These are phyloP conservation scores for Nakazawaea peltata DNA, from an alignment of 805 yeast genomes.

Conservation along the genomic window DNA sequence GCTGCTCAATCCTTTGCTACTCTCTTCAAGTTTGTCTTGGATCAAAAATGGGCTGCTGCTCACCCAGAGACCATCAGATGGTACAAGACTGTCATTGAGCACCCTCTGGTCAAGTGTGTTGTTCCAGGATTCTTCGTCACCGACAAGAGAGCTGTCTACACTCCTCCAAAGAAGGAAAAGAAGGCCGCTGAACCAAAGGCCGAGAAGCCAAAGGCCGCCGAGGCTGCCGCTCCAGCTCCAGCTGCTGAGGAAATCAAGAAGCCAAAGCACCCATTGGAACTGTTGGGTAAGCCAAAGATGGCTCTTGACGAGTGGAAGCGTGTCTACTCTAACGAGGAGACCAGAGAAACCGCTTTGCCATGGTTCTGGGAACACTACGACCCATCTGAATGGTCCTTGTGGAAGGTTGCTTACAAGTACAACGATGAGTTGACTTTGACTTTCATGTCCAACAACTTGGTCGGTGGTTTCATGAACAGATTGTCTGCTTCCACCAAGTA, in stretches of 20 bases:
- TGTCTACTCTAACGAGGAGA: slow-evolving; percentile 93
- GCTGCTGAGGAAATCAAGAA: slow-evolving; percentile 50
- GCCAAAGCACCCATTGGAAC: slow-evolving; percentile 87
- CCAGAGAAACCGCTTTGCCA: slow-evolving; percentile 89
- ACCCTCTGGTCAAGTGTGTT: slow-evolving; percentile 33
- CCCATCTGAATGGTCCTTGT: slow-evolving; percentile 88
- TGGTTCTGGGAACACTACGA: slow-evolving; percentile 98
- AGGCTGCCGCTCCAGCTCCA: slow-evolving; percentile 30
- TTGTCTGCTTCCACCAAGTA: slow-evolving; percentile 85
- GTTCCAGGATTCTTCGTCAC: slow-evolving; percentile 40
- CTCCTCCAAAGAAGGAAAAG: slow-evolving; percentile 70
- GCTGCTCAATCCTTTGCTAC: slow-evolving; percentile 41
- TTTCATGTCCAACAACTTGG: slow-evolving; percentile 96
- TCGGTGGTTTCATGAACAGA: slow-evolving; percentile 98
- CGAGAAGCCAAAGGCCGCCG: slow-evolving; percentile 22
- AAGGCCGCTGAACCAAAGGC: slow-evolving; percentile 23
- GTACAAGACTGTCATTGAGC: slow-evolving; percentile 48
- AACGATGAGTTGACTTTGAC: slow-evolving; percentile 95
- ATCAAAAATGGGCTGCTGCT: slow-evolving; percentile 51
- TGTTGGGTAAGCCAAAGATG: slow-evolving; percentile 62
- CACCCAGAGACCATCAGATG: slow-evolving; percentile 65
- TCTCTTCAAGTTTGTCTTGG: slow-evolving; percentile 53
- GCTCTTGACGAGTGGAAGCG: slow-evolving; percentile 93
- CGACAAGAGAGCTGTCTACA: slow-evolving; percentile 50
- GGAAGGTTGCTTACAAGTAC: slow-evolving; percentile 95